These are phyloP conservation scores for Fennellomyces sp. DNA, from an alignment of 371 early-diverging fungal genomes.

Conservation along the genomic window DNA sequence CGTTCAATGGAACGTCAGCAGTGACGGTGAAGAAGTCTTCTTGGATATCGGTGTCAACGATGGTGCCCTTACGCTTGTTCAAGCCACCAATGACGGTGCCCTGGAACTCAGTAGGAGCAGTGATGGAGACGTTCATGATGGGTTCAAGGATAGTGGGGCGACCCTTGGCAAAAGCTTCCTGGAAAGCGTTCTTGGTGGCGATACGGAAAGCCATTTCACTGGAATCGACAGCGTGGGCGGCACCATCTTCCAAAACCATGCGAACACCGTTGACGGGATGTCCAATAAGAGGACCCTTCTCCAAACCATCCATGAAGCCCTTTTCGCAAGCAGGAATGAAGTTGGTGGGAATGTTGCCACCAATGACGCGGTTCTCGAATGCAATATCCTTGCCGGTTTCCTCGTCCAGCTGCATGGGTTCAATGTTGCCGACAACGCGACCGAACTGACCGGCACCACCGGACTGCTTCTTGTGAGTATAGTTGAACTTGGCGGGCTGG, in stretches of 20 bases:
- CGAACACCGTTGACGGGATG: constrained; percentile 88
- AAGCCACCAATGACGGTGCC: constrained; percentile 90
- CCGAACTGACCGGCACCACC: constrained; percentile 98
- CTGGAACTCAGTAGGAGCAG: constrained; percentile 94
- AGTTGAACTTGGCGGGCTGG: constrained; percentile 80
- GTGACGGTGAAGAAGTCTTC: constrained; percentile 89
- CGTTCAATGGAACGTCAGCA: constrained; percentile 92
- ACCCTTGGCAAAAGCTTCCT: constrained; percentile 85
- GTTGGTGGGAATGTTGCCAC: constrained; percentile 93
- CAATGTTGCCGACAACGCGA: constrained; percentile 90
- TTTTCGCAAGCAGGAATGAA: constrained; percentile 97
- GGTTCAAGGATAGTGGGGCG: constrained; percentile 92
- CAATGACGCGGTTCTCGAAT: constrained; percentile 83
- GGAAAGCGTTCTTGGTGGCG: constrained; percentile 87
- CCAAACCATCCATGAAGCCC: constrained; percentile 90
- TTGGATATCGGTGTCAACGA: constrained; percentile 91
- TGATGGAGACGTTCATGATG: constrained; percentile 93
- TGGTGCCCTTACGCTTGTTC: constrained; percentile 96
- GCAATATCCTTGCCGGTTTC: constrained; percentile 59
- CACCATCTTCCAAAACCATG: constrained; percentile 94
- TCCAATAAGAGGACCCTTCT: constrained; percentile 93
- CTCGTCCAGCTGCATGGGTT: constrained; percentile 72
- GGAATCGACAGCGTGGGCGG: constrained; percentile 95
- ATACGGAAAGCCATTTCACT: constrained; percentile 96
- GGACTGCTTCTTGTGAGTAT: constrained; percentile 98